phyloP scores from a whole-genome alignment of 2,329 filamentous ascomycete species.

The Trichoderma pleuroti region DNA sequence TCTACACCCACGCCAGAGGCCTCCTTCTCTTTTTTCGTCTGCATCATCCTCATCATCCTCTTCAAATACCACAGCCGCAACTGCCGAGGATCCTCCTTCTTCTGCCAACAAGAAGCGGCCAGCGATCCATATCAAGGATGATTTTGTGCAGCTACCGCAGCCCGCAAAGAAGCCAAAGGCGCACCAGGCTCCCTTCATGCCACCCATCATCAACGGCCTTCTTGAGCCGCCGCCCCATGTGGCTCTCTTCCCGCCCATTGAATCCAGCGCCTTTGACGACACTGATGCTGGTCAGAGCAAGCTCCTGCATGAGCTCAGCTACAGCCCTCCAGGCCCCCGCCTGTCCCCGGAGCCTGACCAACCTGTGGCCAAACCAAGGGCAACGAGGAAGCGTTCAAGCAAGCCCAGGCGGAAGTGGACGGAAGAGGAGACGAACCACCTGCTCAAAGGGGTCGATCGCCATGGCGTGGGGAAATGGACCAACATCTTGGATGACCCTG shows the following conservation, averaged over 20 bases:
- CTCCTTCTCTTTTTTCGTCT: neutral
- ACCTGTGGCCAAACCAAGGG: constrained; percentile 31
- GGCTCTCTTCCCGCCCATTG: constrained; percentile 61
- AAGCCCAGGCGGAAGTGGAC: constrained; percentile 62
- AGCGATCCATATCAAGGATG: constrained; percentile 51
- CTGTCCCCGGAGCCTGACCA: constrained; percentile 33
- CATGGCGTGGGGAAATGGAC: constrained; percentile 66
- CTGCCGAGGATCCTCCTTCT: neutral
- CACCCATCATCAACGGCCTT: constrained; percentile 63
- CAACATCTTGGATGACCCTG: constrained; percentile 58
- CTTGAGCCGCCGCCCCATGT: constrained; percentile 59
- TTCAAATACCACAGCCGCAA: neutral
- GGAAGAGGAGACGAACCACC: constrained; percentile 60
- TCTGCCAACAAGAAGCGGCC: constrained; percentile 53
- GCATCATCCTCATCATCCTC: neutral
- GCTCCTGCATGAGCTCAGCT: constrained; percentile 41
- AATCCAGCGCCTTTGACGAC: constrained; percentile 52
- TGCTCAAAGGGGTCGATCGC: constrained; percentile 58
- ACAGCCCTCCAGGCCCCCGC: constrained; percentile 25
- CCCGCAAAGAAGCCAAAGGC: constrained; percentile 63
- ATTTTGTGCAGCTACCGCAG: constrained; percentile 61
- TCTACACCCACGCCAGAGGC: neutral
- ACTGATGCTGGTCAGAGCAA: constrained; percentile 42
- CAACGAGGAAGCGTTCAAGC: constrained; percentile 49
- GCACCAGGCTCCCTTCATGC: constrained; percentile 52